Conservation (phyloP, 176 grass and related monocot genomes). For the Saccharum officinarum region DNA sequence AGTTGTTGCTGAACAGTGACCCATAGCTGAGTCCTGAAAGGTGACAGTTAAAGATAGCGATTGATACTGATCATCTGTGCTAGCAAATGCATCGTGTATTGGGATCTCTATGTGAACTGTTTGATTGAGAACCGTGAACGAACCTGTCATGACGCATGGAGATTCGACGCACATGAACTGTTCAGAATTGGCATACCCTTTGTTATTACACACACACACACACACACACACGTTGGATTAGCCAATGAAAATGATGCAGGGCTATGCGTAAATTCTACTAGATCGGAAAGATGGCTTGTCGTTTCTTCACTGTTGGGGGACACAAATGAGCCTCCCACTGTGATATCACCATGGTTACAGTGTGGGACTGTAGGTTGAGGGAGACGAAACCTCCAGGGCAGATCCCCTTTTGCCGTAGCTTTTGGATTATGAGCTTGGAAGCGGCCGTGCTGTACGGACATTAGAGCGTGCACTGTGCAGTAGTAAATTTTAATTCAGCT, state of each 20-base stretch:
- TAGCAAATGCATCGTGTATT: constrained; percentile 4
- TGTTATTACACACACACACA: too few species aligned
- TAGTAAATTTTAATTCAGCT: not conserved
- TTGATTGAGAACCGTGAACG: constrained; percentile 16
- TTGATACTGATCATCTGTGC: not conserved
- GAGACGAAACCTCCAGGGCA: not conserved
- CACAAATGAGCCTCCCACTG: not conserved
- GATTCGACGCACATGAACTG: not conserved
- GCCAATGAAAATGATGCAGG: not conserved
- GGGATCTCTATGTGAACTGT: constrained; percentile 10
- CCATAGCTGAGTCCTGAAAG: not conserved
- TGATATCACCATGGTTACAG: not conserved
- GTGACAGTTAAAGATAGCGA: not conserved
- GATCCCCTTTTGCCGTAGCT: not conserved
- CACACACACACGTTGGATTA: too few species aligned
- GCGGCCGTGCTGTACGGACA: not conserved
- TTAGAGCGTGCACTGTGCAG: not conserved
- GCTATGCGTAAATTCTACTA: not conserved
- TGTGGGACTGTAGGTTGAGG: not conserved
- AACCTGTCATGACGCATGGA: not conserved
- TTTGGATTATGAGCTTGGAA: not conserved
- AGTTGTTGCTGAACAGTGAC: not conserved
- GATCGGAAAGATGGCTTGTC: not conserved
- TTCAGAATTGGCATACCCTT: constrained; percentile 1
- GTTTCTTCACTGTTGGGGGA: not conserved